These are phyloP conservation scores for Erythrobasidium hasegawianum DNA, from an alignment of 1,284 basidiomycete species.

Conservation along the genomic window DNA sequence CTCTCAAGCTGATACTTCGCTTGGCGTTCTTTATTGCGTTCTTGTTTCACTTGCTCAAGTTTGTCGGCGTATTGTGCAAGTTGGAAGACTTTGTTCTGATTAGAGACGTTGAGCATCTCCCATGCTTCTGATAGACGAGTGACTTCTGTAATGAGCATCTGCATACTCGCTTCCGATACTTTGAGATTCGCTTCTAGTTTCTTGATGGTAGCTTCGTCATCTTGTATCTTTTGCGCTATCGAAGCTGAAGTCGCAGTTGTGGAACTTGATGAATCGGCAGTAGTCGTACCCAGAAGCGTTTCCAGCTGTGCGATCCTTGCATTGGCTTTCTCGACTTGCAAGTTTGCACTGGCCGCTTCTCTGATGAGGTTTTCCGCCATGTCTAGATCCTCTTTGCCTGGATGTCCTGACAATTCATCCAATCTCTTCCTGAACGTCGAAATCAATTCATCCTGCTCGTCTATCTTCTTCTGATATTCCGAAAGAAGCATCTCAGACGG, in stretches of 20 bases:
- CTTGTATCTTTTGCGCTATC: slow-evolving; percentile 59
- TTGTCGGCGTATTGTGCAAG: slow-evolving; percentile 54
- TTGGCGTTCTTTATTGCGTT: background rate
- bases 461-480: slow-evolving; percentile 7
- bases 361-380: slow-evolving; percentile 37
- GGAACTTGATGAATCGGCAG: slow-evolving; percentile 40
- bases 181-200: slow-evolving; percentile 54
- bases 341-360: slow-evolving; percentile 57
- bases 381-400: slow-evolving; percentile 22
- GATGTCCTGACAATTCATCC: slow-evolving; percentile 8
- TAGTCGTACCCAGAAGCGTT: slow-evolving; percentile 59
- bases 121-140: slow-evolving; percentile 82
- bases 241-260: slow-evolving; percentile 54
- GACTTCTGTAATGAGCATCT: slow-evolving; percentile 74
- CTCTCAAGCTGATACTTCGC: background rate
- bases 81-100: slow-evolving; percentile 79
- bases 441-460: slow-evolving; percentile 23
- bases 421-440: slow-evolving; percentile 15
- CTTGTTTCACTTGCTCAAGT: slow-evolving; percentile 54
- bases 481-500: background rate
- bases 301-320: slow-evolving; percentile 60
- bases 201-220: slow-evolving; percentile 62
- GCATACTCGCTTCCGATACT: slow-evolving; percentile 51
- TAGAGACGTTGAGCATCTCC: slow-evolving; percentile 77
- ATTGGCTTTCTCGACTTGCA: slow-evolving; percentile 54